Percentiles rank a stretch among this genome's conserved stretches.
Conservation (phyloP, 371 early-diverging fungal genomes). For the Rhizopus sp. region DNA sequence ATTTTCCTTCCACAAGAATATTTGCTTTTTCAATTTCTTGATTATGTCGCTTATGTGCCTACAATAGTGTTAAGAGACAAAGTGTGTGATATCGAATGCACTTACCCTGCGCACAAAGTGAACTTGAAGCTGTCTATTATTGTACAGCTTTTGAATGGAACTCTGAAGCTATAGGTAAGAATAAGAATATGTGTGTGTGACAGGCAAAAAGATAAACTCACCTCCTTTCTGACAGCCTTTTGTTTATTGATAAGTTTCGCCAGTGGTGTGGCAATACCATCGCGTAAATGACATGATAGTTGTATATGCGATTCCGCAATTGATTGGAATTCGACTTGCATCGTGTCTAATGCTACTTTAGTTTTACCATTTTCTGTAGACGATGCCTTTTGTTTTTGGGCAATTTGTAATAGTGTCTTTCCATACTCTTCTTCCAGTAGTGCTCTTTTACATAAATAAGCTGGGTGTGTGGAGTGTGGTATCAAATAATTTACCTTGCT, state of each 20-base stretch:
- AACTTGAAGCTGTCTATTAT: constrained; percentile 19
- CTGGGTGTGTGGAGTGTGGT: not conserved
- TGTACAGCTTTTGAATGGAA: constrained; percentile 24
- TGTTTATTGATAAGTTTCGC: constrained; percentile 20
- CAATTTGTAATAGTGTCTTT: constrained; percentile 24
- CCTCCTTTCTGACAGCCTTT: constrained; percentile 21
- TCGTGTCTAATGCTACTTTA: constrained; percentile 14
- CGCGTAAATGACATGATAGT: constrained; percentile 11
- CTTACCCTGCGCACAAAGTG: constrained; percentile 24
- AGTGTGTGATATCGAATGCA: not conserved
- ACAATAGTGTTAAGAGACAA: not conserved
- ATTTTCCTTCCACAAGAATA: constrained; percentile 20
- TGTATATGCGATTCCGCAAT: constrained; percentile 28
- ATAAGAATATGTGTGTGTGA: too few species aligned
- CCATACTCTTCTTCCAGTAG: constrained; percentile 30
- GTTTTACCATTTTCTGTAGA: constrained; percentile 22
- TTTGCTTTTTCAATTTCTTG: constrained; percentile 31
- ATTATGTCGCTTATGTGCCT: constrained; percentile 28
- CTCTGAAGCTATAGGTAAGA: constrained; percentile 14
- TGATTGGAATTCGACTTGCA: constrained; percentile 18
- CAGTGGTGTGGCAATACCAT: constrained; percentile 15
- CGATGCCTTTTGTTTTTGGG: constrained; percentile 24
- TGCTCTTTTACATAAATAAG: constrained; percentile 9
- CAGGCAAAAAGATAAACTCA: not conserved
- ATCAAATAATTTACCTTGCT: constrained; percentile 19